Base-by-base conservation (phyloP, 345 rosid genomes). In the Linum tenue region DNA sequence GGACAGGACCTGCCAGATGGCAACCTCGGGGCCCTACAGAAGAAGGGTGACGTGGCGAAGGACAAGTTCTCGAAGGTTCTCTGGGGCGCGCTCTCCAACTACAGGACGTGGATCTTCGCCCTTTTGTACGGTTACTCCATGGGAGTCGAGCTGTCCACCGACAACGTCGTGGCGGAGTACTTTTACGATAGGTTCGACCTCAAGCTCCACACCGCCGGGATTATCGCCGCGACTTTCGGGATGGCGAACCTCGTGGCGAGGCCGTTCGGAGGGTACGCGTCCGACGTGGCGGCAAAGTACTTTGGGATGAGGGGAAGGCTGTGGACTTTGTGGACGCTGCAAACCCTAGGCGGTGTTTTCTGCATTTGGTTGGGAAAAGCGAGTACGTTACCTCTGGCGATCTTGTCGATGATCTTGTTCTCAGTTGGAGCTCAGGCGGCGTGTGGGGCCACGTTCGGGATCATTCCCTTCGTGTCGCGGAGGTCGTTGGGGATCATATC, bases 1-100 rank as follows among this genome's bases (percentile, higher is more conserved):
- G 98, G 98, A 57, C 96, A 91, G 74, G 98, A 91, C 59, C 76
- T 91, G 81, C 97, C 97, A 51, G 98, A 86, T 73, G 96, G 98
- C 3, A 86, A 91, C 73, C 82, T 86, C 14, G 64, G 86, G 37
- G 64, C 86, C 31, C 75, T 91, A 7, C 90, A 85, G 60, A 89
- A 86, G 83, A 74, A 80, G 77, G 98, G 98, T 41, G 73, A 75
- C 42, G 89, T 86, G 67, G 72, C 88, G 53, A 86, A 81, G 68
- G 96, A 91, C 67, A 81, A 86, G 64, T 85, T 91, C 77, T 76
- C 84, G 63, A 91, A 85, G 90, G 84, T 91, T 50, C n/a, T 91
- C 3, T 86, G 90, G 96, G 78, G 86, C 69, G 91, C 96, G 11
- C 50, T 88, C 72, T 86, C 88, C 3, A 91, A 91, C 76, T 91